Evolutionary conservation across 176 grass and related monocot species (phyloP), one percentile per base, ranked within the genome.

Genomic region (Musa acuminata): DNA sequence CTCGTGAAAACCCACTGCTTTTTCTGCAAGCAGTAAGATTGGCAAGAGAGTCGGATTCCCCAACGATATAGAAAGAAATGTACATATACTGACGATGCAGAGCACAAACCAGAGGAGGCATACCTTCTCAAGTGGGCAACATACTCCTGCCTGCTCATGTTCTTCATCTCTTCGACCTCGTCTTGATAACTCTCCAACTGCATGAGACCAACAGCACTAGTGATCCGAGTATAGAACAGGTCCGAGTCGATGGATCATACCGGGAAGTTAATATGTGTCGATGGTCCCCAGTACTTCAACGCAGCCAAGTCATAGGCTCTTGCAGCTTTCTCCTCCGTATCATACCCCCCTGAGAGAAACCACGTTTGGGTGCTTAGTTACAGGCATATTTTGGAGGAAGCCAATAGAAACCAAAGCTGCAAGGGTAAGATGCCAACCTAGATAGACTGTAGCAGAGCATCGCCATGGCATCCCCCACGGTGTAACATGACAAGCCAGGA

Each of bases 1-100:
- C 95, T 29, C 95, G 86, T 51, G 95, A 99, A 85, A 99, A 99
- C 20, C 95, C 95, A 71, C 95, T 99, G 69, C 95, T 99, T 87
- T 88, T 89, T 84, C 95, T 99, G 82, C 13, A 49, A 73, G 9
- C 11, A 16, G 19, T 13, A 79, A 50, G 26, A 51, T 59, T 52
- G 49, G 9, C 49, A n/a, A 55, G 53, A 51, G 16, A 72, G 67
- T 62, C 53, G 58, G 49, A 21, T 29, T 64, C 49, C 53, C 62
- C 11, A 49, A 3, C 8, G 53, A 13, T 73, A 27, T 9, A 73
- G 2, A 17, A 55, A 73, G 12, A 17, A 55, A 9, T 17, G 22
- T 24, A 73, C 3, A 20, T 17, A 10, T 9, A 43, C 35, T 43
- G 35, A 43, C 5, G 35, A 11, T 3, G 69, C n/a, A 11, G 51